Evolutionary conservation across 2,329 filamentous ascomycete species (phyloP).

Genomic region (Colletotrichum tropicicola): DNA sequence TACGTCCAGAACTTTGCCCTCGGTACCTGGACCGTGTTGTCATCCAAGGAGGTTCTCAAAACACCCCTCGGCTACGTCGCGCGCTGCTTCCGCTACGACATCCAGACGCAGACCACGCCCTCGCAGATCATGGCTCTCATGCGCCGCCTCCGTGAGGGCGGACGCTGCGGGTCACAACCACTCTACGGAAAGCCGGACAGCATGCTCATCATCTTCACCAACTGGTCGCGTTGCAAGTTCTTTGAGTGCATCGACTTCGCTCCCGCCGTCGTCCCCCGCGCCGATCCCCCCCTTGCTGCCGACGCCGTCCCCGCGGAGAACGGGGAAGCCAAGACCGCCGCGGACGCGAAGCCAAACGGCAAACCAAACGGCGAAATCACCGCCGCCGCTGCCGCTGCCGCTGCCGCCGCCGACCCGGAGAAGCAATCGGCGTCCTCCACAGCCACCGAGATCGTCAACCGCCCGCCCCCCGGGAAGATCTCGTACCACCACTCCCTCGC

Average conservation of each 20-base stretch:
- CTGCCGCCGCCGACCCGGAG: neutral
- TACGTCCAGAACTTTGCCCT: constrained; percentile 40
- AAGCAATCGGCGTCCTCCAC: neutral
- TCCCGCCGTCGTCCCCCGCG: constrained; percentile 35
- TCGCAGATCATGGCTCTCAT: constrained; percentile 41
- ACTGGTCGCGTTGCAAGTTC: constrained; percentile 48
- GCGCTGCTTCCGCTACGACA: constrained; percentile 39
- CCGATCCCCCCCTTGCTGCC: neutral
- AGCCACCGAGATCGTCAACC: neutral
- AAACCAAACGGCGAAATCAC: neutral
- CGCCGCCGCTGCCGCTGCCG: neutral
- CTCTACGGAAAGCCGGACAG: constrained; percentile 42
- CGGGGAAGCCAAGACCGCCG: no score
- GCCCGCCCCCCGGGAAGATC: constrained; percentile 25
- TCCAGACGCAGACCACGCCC: constrained; percentile 44
- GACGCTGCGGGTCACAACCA: constrained; percentile 32
- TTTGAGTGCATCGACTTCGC: constrained; percentile 47
- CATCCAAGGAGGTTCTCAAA: constrained; percentile 33
- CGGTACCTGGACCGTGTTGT: constrained; percentile 33
- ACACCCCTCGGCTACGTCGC: constrained; percentile 40
- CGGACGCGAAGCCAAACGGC: no score
- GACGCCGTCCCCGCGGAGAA: no score
- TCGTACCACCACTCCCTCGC: constrained; percentile 26
- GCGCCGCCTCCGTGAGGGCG: constrained; percentile 32
- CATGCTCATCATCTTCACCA: constrained; percentile 45